Evolutionary conservation across 2,329 filamentous ascomycete species (phyloP), one percentile per base, ranked within the genome.

Genomic region (Fusarium hostae): DNA sequence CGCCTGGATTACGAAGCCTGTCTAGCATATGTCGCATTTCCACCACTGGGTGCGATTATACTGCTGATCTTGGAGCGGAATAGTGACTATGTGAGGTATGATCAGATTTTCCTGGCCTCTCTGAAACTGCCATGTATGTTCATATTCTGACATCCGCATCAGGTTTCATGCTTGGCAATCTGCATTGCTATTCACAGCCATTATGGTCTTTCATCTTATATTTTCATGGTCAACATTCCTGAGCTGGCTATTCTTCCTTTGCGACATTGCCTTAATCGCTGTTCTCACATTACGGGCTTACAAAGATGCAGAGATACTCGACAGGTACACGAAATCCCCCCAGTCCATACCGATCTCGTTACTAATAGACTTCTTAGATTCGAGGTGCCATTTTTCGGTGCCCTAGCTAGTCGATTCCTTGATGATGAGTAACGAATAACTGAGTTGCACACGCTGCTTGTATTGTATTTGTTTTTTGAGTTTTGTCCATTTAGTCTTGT

Each of bases 101-200:
- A 57, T n/a, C 54, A 13, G 18, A 22, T 35, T 18, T 15, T 40
- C 15, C 13, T n/a, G 24, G 9, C 28, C 16, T 20, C 43, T 16
- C 59, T 20, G 22, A 41, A 12, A 28, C 20, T 45, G 11, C 22
- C 9, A 11, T 20, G 34, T 47, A n/a, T 37, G 39, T 37, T n/a
- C 13, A 13, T 44, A 22, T 63, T 15, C 65, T 75, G 61, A 76
- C 39, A 18, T 15, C 32, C 41, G 22, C 18, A 22, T n/a, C 74
- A 95, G 93, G 71, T 98, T 98, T 76, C 96, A 99, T 81, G 96
- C 96, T 11, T 99, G 96, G 95, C 96, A 99, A 82, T 93, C 92
- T 10, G 91, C 92, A 71, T 85, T 97, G 77, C 82, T 97, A 6
- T 98, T 97, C 80, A 92, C 93, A 1, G 88, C 88, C 52, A 78